Evolutionary conservation across 169 alveolate genomes (phyloP).

Genomic region (Babesia sp.): DNA sequence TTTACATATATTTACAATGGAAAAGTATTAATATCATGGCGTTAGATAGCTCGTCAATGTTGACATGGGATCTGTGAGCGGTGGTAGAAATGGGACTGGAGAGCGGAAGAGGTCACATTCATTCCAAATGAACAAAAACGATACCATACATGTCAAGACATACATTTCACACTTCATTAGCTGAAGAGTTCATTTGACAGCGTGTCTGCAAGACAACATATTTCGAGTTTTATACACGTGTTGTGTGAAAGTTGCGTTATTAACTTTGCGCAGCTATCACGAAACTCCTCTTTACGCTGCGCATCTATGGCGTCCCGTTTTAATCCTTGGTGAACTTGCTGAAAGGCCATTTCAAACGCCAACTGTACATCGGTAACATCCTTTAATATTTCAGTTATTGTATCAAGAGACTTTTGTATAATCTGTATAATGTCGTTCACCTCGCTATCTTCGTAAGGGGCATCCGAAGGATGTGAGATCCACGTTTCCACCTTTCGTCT

Average conservation of each 20-base stretch:
- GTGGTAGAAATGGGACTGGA: too few species aligned
- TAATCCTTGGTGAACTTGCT: constrained; percentile 1
- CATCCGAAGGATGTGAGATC: constrained; percentile 8
- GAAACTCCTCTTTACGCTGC: constrained; percentile 26
- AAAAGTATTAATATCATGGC: too few species aligned
- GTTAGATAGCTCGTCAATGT: too few species aligned
- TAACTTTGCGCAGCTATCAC: constrained; percentile 52
- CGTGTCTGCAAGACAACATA: constrained; percentile 47
- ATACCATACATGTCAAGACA: too few species aligned
- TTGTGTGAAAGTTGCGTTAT: constrained; percentile 48
- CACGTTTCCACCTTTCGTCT: background rate
- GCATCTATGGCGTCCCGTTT: background rate
- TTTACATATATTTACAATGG: too few species aligned
- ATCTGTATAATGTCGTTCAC: constrained; percentile 12
- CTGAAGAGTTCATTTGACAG: constrained; percentile 53
- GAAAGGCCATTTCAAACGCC: constrained; percentile 24
- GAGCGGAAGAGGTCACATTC: too few species aligned
- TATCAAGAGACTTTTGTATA: constrained; percentile 10
- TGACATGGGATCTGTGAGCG: too few species aligned
- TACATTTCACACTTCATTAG: background rate
- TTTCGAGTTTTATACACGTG: constrained; percentile 54
- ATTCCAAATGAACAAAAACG: too few species aligned
- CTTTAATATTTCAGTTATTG: background rate
- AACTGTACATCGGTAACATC: constrained; percentile 23
- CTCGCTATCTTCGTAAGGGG: constrained; percentile 14